Evolutionary conservation across 2,329 filamentous ascomycete species (phyloP).

Genomic region (Akanthomyces dipterigenus): DNA sequence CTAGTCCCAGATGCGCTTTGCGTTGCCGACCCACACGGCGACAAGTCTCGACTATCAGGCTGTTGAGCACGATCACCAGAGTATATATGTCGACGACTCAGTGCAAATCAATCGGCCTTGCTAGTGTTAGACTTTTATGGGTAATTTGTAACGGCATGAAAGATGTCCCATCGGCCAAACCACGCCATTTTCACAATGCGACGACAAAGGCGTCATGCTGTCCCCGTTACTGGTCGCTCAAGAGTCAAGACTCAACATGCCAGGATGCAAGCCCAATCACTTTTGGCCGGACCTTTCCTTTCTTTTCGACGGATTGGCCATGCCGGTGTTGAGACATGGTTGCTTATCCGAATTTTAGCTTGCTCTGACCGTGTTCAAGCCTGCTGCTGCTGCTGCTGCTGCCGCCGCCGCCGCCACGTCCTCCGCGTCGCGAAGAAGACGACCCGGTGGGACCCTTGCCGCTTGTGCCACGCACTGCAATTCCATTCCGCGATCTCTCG

Average conservation of each 20-base stretch:
- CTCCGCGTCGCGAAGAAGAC: neutral
- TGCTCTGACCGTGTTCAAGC: conserved; percentile 53
- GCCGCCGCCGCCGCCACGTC: conserved; percentile 19
- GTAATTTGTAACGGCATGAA: neutral
- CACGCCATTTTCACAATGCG: neutral
- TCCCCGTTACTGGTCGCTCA: neutral
- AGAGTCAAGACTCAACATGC: neutral
- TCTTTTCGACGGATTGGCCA: neutral
- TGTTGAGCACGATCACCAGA: neutral
- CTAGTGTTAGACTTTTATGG: neutral
- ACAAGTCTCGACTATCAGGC: neutral
- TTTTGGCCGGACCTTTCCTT: neutral
- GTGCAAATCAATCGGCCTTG: neutral
- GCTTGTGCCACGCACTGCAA: conserved; percentile 24
- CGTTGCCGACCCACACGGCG: neutral
- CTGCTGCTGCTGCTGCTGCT: conserved; percentile 26
- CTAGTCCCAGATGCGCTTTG: neutral
- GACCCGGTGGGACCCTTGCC: conserved; percentile 16
- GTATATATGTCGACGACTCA: conserved; percentile 4
- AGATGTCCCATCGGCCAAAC: neutral
- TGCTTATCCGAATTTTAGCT: conserved; percentile 51
- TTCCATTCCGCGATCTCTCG: conserved; percentile 21
- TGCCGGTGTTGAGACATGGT: conserved; percentile 4
- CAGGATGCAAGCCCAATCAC: neutral
- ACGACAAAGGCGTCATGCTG: neutral